Percentiles rank a stretch among this genome's conserved stretches.
Conservation (phyloP, 345 rosid genomes). For the Brassica rapa region DNA sequence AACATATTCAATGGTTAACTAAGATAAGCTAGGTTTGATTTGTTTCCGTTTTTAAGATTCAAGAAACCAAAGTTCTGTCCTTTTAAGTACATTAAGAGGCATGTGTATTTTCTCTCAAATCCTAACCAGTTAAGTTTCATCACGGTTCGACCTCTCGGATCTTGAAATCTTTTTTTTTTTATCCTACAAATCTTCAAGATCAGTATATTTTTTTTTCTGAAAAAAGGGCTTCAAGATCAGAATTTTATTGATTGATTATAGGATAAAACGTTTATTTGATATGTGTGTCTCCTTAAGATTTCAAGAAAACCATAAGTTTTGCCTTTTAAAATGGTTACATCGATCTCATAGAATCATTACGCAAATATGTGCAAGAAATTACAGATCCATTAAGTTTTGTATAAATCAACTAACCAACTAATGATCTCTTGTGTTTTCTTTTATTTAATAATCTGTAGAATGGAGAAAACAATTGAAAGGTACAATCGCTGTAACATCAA, state of each 20-base stretch:
- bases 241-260: neutral
- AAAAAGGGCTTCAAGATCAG: neutral
- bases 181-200: neutral
- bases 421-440: neutral
- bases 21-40: neutral
- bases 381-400: slow-evolving; percentile 5
- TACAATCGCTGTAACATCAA: slow-evolving; percentile 58
- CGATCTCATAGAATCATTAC: neutral
- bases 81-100: neutral
- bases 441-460: slow-evolving; percentile 40
- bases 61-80: slow-evolving; percentile 13
- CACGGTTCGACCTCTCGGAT: neutral
- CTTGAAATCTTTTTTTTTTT: neutral
- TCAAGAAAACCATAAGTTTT: neutral
- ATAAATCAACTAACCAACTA: neutral
- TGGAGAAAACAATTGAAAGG: slow-evolving; percentile 58
- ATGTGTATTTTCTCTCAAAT: neutral
- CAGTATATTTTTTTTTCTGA: neutral
- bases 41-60: slow-evolving; percentile 5
- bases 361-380: slow-evolving; percentile 3
- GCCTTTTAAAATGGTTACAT: neutral
- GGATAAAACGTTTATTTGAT: neutral
- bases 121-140: neutral
- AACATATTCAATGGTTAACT: neutral
- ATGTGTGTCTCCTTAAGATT: neutral